Evolutionary conservation across 805 yeast species (phyloP).

Genomic region (Candida chauliodis): DNA sequence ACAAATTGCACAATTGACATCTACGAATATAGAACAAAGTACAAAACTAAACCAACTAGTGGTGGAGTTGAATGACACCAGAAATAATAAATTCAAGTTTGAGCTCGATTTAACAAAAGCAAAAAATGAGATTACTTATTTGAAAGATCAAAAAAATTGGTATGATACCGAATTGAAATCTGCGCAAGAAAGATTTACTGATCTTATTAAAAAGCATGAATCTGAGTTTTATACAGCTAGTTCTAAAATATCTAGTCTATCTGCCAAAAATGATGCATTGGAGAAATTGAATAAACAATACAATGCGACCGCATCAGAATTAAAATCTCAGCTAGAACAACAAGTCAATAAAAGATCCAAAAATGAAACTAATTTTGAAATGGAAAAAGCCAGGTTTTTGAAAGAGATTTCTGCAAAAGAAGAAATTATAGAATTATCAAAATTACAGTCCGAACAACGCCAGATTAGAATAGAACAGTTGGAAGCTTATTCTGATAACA

Average conservation of each 20-base stretch:
- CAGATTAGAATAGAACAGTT: conserved; percentile 50
- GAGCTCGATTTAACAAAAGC: conserved; percentile 34
- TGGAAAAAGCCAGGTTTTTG: conserved; percentile 46
- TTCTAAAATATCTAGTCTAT: conserved; percentile 26
- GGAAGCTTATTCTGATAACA: conserved; percentile 44
- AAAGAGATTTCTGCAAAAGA: conserved; percentile 50
- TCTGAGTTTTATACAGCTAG: conserved; percentile 28
- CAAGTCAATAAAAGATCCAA: conserved; percentile 17
- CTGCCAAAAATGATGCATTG: conserved; percentile 22
- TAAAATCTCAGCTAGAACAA: conserved; percentile 41
- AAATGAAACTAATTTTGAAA: conserved; percentile 25
- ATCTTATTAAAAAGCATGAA: conserved; percentile 36
- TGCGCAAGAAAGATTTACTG: conserved; percentile 35
- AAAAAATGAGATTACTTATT: conserved; percentile 31
- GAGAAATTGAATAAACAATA: conserved; percentile 35
- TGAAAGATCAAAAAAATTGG: conserved; percentile 37
- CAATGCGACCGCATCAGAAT: conserved; percentile 41
- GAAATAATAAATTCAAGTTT: conserved; percentile 32
- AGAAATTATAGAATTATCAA: conserved; percentile 54
- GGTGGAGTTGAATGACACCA: conserved; percentile 32
- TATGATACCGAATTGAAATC: conserved; percentile 34
- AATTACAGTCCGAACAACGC: conserved; percentile 50
- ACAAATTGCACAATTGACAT: conserved; percentile 25
- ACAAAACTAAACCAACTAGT: conserved; percentile 32
- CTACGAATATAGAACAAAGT: conserved; percentile 33